A percentile compares a stretch with the other conserved stretches of the same genome.
These are phyloP conservation scores for Fistulifera pelliculosa DNA, from an alignment of 108 stramenopile genomes.

Conservation along the genomic window DNA sequence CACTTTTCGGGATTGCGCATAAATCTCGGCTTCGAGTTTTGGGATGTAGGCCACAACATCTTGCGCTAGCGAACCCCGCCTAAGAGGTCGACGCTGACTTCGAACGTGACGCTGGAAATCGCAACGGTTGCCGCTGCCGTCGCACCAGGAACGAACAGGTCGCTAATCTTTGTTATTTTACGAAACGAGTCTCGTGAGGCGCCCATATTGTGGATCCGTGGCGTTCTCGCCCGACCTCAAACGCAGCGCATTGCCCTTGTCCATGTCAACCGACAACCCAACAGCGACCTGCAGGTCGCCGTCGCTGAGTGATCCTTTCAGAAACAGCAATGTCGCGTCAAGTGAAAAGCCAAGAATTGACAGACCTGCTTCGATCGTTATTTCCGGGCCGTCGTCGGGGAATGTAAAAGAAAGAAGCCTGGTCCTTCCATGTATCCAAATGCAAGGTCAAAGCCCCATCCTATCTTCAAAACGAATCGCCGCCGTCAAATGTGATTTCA, in stretches of 20 bases:
- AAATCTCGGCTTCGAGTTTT: neutral
- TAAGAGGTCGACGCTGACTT: neutral
- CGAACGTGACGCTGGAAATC: too few species aligned
- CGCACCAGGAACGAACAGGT: conserved; percentile 17
- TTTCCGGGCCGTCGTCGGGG: conserved; percentile 11
- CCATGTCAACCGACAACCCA: conserved; percentile 22
- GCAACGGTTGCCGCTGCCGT: conserved; percentile 7
- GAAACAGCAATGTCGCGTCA: conserved; percentile 12
- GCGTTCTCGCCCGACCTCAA: conserved; percentile 6
- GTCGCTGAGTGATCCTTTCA: conserved; percentile 8
- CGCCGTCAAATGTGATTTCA: conserved; percentile 4
- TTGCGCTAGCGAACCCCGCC: neutral
- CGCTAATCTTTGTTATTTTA: conserved; percentile 10
- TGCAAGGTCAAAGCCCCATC: conserved; percentile 17
- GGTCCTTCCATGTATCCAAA: conserved; percentile 19
- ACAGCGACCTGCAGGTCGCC: conserved; percentile 16
- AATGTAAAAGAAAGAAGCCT: conserved; percentile 27
- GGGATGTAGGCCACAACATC: conserved; percentile 8
- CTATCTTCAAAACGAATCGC: conserved; percentile 1
- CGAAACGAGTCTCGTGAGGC: conserved; percentile 10
- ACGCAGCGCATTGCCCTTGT: conserved; percentile 24
- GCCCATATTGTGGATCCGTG: conserved; percentile 9
- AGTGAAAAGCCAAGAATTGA: conserved; percentile 3
- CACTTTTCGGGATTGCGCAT: neutral
- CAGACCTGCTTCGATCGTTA: conserved; percentile 13